Base-by-base conservation (phyloP, 495 filamentous ascomycete genomes). In the Astrocystis sublimbata region DNA sequence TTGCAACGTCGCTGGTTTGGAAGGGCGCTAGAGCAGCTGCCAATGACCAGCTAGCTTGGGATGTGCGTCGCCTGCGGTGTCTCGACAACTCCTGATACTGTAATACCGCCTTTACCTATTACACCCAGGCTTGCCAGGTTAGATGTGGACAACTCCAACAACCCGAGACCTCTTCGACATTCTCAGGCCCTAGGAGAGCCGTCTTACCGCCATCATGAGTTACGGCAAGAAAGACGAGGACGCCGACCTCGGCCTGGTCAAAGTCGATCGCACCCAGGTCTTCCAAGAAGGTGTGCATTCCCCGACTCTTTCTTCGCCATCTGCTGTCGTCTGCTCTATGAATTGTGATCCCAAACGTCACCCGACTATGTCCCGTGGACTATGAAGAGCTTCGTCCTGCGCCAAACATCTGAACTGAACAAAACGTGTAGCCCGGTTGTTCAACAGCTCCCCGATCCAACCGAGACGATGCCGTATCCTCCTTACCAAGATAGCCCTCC, bases 161-260 rank as follows among this genome's bases (percentile, higher is more conserved):
- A 56, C 60, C 45, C 49, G 62, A 59, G 60, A 65, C 58, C 33
- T 70, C 70, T 72, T 70, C 65, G 64, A 66, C 70, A 60, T 70
- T 68, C 68, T 54, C 50, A 36, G 60, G 40, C 43, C 51, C 43
- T 38, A 52, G 60, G 50, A 64, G 33, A 49, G 64, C 65, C 68
- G 64, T 69, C 68, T 66, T 60, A 33, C 58, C 62, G 72, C 75
- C 77, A 83, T 58, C 74, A 97, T 97, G 93, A 94, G 87, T 76
- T 96, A 96, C 85, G 88, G 91, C 78, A 97, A 97, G 83, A 98
- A 96, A 82, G 93, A 98, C 76, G 93, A 98, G 83, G 93, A 98
- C 84, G 92, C 87, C 74, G 92, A 96, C 71, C 87, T 88, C 77
- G 86, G 90, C 68, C 86, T 96, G 82, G 88, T 97, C 83, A 94